Conservation (phyloP, 1,139 yeast genomes). For the Trichomonascaceae sp. region DNA sequence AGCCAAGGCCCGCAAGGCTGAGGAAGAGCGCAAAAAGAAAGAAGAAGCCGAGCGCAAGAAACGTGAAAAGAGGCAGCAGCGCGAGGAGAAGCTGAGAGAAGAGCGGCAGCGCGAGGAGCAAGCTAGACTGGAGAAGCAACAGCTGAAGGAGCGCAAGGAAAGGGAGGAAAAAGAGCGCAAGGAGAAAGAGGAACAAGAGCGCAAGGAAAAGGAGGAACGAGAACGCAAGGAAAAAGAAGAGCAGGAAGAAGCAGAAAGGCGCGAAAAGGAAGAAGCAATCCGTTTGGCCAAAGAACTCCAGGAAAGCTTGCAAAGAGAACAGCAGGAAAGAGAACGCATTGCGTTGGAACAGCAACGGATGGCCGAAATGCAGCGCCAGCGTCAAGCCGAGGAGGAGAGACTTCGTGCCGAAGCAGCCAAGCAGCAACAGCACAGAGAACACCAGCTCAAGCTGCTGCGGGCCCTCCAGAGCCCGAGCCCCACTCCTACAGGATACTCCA, state of each 20-base stretch:
- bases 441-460: conserved; percentile 9
- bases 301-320: conserved; percentile 8
- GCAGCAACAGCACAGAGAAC: conserved; percentile 12
- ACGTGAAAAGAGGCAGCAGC: conserved; percentile 32
- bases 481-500: too few species aligned
- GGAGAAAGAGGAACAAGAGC: conserved; percentile 24
- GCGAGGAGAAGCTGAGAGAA: conserved; percentile 31
- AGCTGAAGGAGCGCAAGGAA: conserved; percentile 26
- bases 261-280: conserved; percentile 10
- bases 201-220: conserved; percentile 15
- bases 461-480: too few species aligned
- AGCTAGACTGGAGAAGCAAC: conserved; percentile 26
- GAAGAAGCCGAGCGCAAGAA: conserved; percentile 25
- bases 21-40: conserved; percentile 28
- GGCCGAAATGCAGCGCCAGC: conserved; percentile 7
- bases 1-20: conserved; percentile 35
- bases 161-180: conserved; percentile 29
- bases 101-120: conserved; percentile 27
- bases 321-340: too few species aligned
- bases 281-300: conserved; percentile 5
- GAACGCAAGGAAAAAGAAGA: conserved; percentile 16
- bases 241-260: conserved; percentile 11
- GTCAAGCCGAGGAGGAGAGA: conserved; percentile 5
- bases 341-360: too few species aligned
- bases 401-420: conserved; percentile 7